Percentiles rank a stretch among this genome's conserved stretches.
Evolutionary conservation across 345 rosid genomes (phyloP).

Genomic region (Citrus trifoliata): DNA sequence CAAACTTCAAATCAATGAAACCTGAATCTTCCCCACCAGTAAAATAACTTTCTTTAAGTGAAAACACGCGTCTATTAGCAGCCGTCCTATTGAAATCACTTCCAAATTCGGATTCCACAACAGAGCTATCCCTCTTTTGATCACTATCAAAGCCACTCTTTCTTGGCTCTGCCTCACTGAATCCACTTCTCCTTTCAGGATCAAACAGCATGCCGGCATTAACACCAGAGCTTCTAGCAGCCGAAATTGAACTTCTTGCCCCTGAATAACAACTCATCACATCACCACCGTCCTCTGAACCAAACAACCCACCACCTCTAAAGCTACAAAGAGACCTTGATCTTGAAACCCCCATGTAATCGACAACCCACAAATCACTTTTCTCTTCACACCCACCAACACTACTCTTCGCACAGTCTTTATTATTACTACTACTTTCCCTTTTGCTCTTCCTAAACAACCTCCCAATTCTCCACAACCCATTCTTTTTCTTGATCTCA

Average conservation of each 20-base stretch:
- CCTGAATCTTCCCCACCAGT: constrained; percentile 74
- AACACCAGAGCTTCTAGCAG: constrained; percentile 84
- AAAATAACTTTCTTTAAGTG: constrained; percentile 70
- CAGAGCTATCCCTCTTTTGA: constrained; percentile 25
- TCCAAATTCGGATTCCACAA: constrained; percentile 27
- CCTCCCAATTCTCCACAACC: constrained; percentile 76
- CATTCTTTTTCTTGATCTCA: constrained; percentile 76
- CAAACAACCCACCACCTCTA: constrained; percentile 60
- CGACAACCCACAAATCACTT: constrained; percentile 78
- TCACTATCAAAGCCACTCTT: constrained; percentile 46
- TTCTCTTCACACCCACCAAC: constrained; percentile 48
- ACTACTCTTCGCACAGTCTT: constrained; percentile 32
- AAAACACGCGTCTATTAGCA: constrained; percentile 54
- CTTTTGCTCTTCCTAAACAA: constrained; percentile 60
- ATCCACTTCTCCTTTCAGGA: constrained; percentile 81
- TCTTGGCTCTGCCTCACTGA: constrained; percentile 59
- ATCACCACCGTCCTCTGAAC: constrained; percentile 70
- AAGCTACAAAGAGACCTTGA: constrained; percentile 93
- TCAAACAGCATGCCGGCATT: constrained; percentile 63
- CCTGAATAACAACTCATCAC: constrained; percentile 49
- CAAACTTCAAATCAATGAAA: constrained; percentile 87
- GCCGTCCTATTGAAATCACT: constrained; percentile 15
- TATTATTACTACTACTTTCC: constrained; percentile 12
- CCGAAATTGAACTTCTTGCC: constrained; percentile 59
- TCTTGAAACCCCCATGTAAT: constrained; percentile 69